Evolutionary conservation across 345 rosid genomes (phyloP).

Genomic region (Aquilaria yunnanensis): DNA sequence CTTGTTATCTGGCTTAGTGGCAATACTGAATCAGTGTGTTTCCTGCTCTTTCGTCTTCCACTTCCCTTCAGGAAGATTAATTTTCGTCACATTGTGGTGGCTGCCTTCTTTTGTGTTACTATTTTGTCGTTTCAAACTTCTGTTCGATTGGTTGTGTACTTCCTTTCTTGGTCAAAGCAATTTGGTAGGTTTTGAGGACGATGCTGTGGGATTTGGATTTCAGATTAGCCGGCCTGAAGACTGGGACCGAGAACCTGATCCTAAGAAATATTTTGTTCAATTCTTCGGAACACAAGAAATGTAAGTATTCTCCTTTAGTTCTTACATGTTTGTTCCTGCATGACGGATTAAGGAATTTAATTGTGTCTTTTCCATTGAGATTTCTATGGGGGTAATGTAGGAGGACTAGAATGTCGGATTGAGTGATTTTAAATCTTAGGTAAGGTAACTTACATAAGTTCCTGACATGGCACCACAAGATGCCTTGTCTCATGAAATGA

Average conservation of each 20-base stretch:
- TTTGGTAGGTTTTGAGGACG: slow-evolving; percentile 6
- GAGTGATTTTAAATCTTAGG: too few species aligned
- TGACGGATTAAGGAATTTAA: not conserved
- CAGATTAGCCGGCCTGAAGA: slow-evolving; percentile 90
- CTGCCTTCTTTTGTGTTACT: not conserved
- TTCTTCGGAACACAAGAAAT: slow-evolving; percentile 92
- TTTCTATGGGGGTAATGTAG: too few species aligned
- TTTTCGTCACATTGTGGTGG: not conserved
- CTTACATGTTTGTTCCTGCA: not conserved
- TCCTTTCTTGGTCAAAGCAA: slow-evolving; percentile 4
- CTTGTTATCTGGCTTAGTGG: too few species aligned
- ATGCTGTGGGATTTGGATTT: slow-evolving; percentile 28
- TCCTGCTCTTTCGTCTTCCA: not conserved
- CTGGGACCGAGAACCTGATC: slow-evolving; percentile 63
- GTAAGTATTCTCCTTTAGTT: slow-evolving; percentile 35
- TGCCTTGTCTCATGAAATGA: too few species aligned
- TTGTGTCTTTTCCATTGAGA: too few species aligned
- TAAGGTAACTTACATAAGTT: too few species aligned
- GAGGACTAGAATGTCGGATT: too few species aligned
- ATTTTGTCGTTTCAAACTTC: not conserved
- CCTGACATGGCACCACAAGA: too few species aligned
- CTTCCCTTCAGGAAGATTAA: not conserved
- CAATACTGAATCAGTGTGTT: slow-evolving; percentile 2
- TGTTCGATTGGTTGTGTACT: not conserved
- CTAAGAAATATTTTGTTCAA: slow-evolving; percentile 73